These are phyloP conservation scores for Ascobolus immersus DNA, from an alignment of 495 filamentous ascomycete species.

Conservation along the genomic window DNA sequence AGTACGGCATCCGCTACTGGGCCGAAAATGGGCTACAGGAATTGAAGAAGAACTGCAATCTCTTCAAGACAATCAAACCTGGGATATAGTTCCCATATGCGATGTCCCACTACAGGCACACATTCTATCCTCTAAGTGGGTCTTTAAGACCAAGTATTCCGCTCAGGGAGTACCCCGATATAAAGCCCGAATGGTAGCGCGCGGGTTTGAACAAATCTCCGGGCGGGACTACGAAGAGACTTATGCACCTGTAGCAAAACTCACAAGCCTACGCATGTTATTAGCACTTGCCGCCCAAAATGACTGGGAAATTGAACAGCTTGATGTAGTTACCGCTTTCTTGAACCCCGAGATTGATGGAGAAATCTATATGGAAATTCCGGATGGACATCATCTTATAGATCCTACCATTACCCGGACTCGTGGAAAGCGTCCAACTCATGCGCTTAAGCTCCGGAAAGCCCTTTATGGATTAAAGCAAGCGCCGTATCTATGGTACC, in stretches of 20 bases:
- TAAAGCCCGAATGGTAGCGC: constrained; percentile 5
- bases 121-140: constrained; percentile 8
- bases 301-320: constrained; percentile 5
- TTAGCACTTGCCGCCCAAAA: neutral
- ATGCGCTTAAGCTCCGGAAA: constrained; percentile 1
- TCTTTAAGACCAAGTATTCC: constrained; percentile 4
- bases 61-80: neutral
- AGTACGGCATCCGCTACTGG: too few species aligned
- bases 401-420: too few species aligned
- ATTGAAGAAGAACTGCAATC: neutral
- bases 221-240: constrained; percentile 8
- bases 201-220: constrained; percentile 5
- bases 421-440: neutral
- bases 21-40: neutral
- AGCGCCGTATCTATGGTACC: constrained; percentile 2
- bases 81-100: neutral
- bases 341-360: constrained; percentile 4
- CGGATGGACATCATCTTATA: too few species aligned
- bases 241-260: constrained; percentile 3
- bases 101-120: neutral
- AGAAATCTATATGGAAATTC: constrained; percentile 4
- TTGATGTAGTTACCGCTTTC: constrained; percentile 7
- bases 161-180: constrained; percentile 2
- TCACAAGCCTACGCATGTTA: constrained; percentile 4
- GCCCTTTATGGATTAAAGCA: constrained; percentile 4